phyloP scores from a whole-genome alignment of 305 asterid genomes.

The Andrographis paniculata region DNA sequence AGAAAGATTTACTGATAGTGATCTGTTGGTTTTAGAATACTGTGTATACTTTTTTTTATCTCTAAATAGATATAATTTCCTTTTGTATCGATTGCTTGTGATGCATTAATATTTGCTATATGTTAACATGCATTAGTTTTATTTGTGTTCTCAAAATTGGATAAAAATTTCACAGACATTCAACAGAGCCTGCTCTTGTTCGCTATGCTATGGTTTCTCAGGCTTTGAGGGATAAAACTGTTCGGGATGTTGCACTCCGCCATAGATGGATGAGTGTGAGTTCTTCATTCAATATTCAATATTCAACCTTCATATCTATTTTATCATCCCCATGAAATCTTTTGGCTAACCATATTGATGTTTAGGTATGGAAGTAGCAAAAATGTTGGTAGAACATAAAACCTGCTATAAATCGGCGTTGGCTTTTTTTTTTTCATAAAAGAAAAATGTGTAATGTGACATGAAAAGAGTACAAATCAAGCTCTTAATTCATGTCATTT shows the following conservation, averaged over 20 bases:
- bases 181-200: constrained; percentile 36
- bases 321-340: constrained; percentile 5
- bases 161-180: constrained; percentile 50
- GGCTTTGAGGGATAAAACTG: constrained; percentile 67
- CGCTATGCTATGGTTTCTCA: constrained; percentile 73
- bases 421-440: no score
- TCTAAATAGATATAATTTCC: neutral
- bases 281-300: constrained; percentile 2
- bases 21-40: no score
- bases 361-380: neutral
- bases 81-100: neutral
- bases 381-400: neutral
- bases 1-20: no score
- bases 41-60: no score
- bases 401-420: neutral
- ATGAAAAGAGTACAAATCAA: no score
- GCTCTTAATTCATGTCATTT: no score
- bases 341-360: neutral
- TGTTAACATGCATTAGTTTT: constrained; percentile 6
- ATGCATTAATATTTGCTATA: neutral
- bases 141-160: constrained; percentile 14
- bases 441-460: no score
- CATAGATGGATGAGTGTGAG: constrained; percentile 98
- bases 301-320: neutral
- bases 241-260: constrained; percentile 89